A percentile compares a stretch with the other conserved stretches of the same genome.
These are phyloP conservation scores for Spironucleus salmonicida DNA, from an alignment of 208 protist species.

Conservation along the genomic window DNA sequence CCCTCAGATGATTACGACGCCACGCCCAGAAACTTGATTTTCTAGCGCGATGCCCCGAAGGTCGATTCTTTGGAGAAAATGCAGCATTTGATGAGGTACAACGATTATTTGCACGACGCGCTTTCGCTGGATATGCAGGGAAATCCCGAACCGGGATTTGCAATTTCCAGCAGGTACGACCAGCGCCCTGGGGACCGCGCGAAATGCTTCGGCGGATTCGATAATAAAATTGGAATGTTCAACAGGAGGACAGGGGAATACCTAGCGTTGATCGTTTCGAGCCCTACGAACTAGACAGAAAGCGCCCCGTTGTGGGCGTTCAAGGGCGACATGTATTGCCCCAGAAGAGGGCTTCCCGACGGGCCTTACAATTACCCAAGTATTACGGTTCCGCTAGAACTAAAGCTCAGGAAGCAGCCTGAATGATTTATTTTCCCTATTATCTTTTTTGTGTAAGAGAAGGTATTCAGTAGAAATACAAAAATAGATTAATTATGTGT, in stretches of 20 bases:
- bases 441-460: no score
- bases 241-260: not conserved
- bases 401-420: no score
- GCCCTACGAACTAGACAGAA: not conserved
- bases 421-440: no score
- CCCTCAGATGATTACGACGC: not conserved
- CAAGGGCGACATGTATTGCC: not conserved
- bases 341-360: slow-evolving; percentile 15
- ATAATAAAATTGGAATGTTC: not conserved
- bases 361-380: no score
- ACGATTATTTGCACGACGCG: not conserved
- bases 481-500: no score
- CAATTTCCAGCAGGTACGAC: slow-evolving; percentile 5
- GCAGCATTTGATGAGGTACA: slow-evolving; percentile 13
- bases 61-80: not conserved
- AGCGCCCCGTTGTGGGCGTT: not conserved
- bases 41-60: not conserved
- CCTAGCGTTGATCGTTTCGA: not conserved
- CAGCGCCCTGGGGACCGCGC: not conserved
- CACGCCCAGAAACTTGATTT: not conserved
- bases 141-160: not conserved
- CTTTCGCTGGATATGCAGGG: not conserved
- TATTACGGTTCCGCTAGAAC: no score
- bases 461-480: no score
- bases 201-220: slow-evolving; percentile 18